Conservation (phyloP, 1,284 basidiomycete species). For the Ganoderma boninense region DNA sequence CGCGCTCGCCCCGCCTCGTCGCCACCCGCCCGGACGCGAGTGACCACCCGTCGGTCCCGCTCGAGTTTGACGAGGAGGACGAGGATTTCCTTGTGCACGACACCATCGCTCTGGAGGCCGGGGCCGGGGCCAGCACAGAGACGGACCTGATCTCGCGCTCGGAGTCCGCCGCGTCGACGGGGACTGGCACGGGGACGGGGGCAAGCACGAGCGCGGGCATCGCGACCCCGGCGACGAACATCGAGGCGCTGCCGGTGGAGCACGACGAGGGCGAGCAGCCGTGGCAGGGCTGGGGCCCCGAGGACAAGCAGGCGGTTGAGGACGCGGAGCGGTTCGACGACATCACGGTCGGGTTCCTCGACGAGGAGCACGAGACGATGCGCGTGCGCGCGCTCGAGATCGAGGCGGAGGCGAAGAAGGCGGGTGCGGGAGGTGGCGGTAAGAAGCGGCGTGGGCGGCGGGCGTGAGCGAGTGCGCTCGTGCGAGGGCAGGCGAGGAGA, state of each 20-base stretch:
- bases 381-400: conserved; percentile 12
- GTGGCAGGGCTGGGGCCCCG: conserved; percentile 60
- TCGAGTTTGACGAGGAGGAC: conserved; percentile 79
- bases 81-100: conserved; percentile 57
- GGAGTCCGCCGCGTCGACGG: conserved; percentile 35
- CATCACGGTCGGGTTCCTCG: conserved; percentile 67
- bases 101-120: not conserved
- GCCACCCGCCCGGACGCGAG: conserved; percentile 29
- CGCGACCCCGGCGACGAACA: conserved; percentile 49
- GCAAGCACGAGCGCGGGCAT: conserved; percentile 37
- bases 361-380: conserved; percentile 55
- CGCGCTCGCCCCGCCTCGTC: conserved; percentile 47
- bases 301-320: conserved; percentile 64
- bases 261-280: conserved; percentile 46
- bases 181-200: conserved; percentile 24
- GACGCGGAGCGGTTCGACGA: conserved; percentile 74
- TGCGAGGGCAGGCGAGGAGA: no score
- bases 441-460: conserved; percentile 22
- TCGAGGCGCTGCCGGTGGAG: conserved; percentile 41
- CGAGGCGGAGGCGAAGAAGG: conserved; percentile 22
- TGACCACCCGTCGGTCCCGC: conserved; percentile 50
- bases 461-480: not conserved
- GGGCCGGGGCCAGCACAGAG: no score
- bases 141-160: conserved; percentile 38
- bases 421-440: not conserved